A percentile compares a stretch with the other conserved stretches of the same genome.
These are phyloP conservation scores for Aureobasidium vineae DNA, from an alignment of 2,329 filamentous ascomycete species.

Conservation along the genomic window DNA sequence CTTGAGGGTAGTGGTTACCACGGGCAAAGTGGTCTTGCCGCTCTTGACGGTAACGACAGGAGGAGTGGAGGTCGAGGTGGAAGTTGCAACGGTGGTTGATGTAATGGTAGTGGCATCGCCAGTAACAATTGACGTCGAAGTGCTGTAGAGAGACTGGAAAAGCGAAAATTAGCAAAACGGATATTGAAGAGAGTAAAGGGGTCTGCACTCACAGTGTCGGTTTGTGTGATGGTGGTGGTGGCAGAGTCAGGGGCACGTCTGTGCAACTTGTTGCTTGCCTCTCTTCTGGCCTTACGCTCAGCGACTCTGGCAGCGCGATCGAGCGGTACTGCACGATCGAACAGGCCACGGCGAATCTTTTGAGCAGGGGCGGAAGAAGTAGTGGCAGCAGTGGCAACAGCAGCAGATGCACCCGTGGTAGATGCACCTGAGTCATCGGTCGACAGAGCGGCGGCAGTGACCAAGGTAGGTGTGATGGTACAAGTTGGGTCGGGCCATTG, in stretches of 20 bases:
- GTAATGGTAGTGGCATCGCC: slow-evolving; percentile 25
- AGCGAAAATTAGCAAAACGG: not conserved
- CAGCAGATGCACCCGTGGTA: slow-evolving; percentile 30
- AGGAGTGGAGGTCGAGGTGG: slow-evolving; percentile 5
- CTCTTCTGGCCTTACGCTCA: slow-evolving; percentile 35
- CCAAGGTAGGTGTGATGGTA: slow-evolving; percentile 35
- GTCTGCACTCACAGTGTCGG: slow-evolving; percentile 31
- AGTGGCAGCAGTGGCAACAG: slow-evolving; percentile 27
- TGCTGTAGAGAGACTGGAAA: slow-evolving; percentile 31
- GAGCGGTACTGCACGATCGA: slow-evolving; percentile 26
- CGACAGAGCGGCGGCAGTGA: slow-evolving; percentile 29
- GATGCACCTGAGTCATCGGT: slow-evolving; percentile 17
- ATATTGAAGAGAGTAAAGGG: not conserved
- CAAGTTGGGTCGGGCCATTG: slow-evolving; percentile 33
- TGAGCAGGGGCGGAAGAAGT: slow-evolving; percentile 22
- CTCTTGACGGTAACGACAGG: slow-evolving; percentile 19
- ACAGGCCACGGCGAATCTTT: slow-evolving; percentile 31
- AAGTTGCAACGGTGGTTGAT: not conserved
- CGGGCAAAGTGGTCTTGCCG: slow-evolving; percentile 24
- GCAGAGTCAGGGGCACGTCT: slow-evolving; percentile 38
- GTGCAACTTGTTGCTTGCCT: slow-evolving; percentile 27
- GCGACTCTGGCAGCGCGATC: slow-evolving; percentile 31
- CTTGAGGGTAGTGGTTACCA: not conserved
- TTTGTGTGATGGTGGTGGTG: slow-evolving; percentile 36
- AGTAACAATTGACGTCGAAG: slow-evolving; percentile 26